Evolutionary conservation across 2,329 filamentous ascomycete genomes (phyloP).

Genomic region (Aspergillus cejpii): DNA sequence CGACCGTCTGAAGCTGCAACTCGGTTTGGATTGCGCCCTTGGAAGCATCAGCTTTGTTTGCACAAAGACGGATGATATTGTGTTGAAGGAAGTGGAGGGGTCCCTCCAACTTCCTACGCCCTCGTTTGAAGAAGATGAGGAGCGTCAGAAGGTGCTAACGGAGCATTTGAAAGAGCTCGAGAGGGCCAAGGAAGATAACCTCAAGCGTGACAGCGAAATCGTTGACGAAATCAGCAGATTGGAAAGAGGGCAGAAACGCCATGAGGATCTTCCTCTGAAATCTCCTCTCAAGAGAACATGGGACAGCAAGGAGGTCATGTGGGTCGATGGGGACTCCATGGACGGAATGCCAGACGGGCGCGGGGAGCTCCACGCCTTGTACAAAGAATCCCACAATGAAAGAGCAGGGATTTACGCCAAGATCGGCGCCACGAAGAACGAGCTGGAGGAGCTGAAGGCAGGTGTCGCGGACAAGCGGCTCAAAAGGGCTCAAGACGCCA

Average conservation of each 20-base stretch:
- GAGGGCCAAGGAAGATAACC: not conserved
- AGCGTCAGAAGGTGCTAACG: not conserved
- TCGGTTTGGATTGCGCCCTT: constrained; percentile 54
- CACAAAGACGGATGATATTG: constrained; percentile 58
- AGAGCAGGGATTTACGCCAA: no score
- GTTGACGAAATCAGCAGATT: not conserved
- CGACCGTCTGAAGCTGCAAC: constrained; percentile 52
- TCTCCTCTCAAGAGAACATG: not conserved
- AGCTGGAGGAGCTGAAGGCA: constrained; percentile 36
- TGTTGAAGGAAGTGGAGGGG: constrained; percentile 41
- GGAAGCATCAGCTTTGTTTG: constrained; percentile 55
- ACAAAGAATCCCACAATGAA: no score
- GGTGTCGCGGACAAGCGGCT: constrained; percentile 25
- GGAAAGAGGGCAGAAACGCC: not conserved
- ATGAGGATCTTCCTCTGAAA: not conserved
- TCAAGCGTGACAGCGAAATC: no score
- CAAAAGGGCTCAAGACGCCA: constrained; percentile 3
- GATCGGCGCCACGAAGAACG: constrained; percentile 20
- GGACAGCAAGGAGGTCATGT: not conserved
- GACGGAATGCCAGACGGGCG: no score
- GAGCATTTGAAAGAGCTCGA: not conserved
- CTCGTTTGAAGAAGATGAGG: constrained; percentile 10
- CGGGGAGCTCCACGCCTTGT: no score
- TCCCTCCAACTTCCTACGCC: constrained; percentile 31
- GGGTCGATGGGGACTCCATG: not conserved